phyloP scores from a whole-genome alignment of 2,329 filamentous ascomycete species.

The Pyrenophora teres region DNA sequence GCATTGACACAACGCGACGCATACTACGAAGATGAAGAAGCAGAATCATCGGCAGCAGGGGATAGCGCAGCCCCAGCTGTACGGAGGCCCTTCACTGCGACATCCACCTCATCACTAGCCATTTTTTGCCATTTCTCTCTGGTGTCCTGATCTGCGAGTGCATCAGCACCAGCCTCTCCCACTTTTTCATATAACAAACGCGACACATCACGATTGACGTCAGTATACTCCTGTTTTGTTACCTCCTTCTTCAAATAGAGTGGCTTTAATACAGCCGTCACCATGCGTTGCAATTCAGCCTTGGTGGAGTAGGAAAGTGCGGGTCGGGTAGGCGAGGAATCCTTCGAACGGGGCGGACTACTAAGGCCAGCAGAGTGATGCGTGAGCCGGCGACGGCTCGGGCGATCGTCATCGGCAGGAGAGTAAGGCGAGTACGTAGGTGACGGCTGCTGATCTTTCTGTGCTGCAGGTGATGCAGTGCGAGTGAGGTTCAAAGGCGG shows the following conservation, averaged over 20 bases:
- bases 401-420: conserved; percentile 51
- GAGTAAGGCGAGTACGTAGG: conserved; percentile 73
- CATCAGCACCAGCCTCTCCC: conserved; percentile 53
- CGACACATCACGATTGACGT: conserved; percentile 88
- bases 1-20: not conserved
- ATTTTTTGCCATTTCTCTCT: conserved; percentile 74
- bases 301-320: conserved; percentile 81
- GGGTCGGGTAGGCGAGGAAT: conserved; percentile 70
- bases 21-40: conserved; percentile 35
- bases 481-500: conserved; percentile 63
- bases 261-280: conserved; percentile 79
- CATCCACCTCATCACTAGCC: conserved; percentile 77
- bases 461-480: conserved; percentile 62
- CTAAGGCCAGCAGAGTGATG: conserved; percentile 41
- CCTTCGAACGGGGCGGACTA: conserved; percentile 58
- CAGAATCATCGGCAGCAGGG: conserved; percentile 34
- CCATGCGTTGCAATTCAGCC: conserved; percentile 84
- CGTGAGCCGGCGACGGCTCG: conserved; percentile 33
- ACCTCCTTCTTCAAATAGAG: conserved; percentile 80
- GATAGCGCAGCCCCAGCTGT: conserved; percentile 21
- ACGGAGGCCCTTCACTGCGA: conserved; percentile 60
- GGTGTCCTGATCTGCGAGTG: conserved; percentile 65
- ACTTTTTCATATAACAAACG: conserved; percentile 79
- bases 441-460: conserved; percentile 60
- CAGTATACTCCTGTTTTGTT: conserved; percentile 86